Conservation (phyloP, 2,329 filamentous ascomycete genomes). For the Trichoderma aggressivum region DNA sequence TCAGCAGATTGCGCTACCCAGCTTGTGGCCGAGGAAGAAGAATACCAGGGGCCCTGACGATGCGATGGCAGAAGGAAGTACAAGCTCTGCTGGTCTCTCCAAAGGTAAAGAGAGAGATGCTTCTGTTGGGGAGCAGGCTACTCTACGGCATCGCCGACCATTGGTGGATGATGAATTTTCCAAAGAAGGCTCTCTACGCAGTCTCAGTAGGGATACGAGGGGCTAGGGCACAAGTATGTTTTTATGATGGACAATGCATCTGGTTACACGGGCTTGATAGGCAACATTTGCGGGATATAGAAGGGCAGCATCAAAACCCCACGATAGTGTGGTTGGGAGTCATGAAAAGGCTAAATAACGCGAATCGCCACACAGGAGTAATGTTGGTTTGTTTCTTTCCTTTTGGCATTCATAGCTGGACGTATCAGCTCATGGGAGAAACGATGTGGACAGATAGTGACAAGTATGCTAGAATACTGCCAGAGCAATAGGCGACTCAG, state of each 20-base stretch:
- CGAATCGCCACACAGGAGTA: neutral
- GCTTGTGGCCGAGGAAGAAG: constrained; percentile 78
- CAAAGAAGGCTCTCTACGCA: constrained; percentile 48
- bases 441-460: neutral
- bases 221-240: neutral
- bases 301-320: neutral
- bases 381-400: neutral
- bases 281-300: neutral
- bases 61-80: constrained; percentile 43
- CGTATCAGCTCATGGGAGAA: neutral
- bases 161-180: constrained; percentile 38
- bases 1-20: constrained; percentile 80
- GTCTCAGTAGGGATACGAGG: constrained; percentile 32
- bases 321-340: neutral
- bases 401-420: neutral
- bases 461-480: constrained; percentile 29
- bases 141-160: constrained; percentile 40
- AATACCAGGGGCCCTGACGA: constrained; percentile 75
- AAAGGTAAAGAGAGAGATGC: constrained; percentile 53
- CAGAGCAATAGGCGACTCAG: constrained; percentile 45
- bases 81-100: constrained; percentile 46
- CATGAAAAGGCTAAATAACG: neutral
- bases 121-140: constrained; percentile 42
- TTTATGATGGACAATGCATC: neutral
- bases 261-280: neutral